These are phyloP conservation scores for Cenchrus americanus DNA, from an alignment of 176 grass and related monocot genomes.

Conservation along the genomic window DNA sequence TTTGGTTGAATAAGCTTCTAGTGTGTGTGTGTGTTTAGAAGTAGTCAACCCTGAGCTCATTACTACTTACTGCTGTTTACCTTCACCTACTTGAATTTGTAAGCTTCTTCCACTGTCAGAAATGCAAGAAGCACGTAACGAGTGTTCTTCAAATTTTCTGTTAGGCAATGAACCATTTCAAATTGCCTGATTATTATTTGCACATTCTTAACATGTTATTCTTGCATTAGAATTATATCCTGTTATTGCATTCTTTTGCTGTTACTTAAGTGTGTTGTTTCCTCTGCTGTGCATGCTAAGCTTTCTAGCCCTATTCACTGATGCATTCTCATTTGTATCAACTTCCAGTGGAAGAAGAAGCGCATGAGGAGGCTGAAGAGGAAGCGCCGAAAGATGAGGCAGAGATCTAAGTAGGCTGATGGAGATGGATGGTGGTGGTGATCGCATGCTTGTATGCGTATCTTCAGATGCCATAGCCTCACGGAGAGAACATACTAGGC, in stretches of 20 bases:
- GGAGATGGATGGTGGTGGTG: conserved; percentile 10
- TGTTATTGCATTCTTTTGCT: neutral
- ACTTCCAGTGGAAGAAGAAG: conserved; percentile 98
- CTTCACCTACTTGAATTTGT: neutral
- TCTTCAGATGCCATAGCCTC: neutral
- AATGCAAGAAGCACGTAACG: neutral
- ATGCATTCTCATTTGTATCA: neutral
- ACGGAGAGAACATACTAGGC: neutral
- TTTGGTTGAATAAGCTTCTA: neutral
- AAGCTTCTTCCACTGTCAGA: neutral
- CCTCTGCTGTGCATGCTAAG: neutral
- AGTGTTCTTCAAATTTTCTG: too few species aligned
- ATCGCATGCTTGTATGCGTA: neutral
- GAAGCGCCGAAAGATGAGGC: conserved; percentile 99
- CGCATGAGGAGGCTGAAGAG: conserved; percentile 98
- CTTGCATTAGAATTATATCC: neutral
- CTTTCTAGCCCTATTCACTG: neutral
- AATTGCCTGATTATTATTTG: neutral
- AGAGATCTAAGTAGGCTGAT: conserved; percentile 84
- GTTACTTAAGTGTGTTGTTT: neutral
- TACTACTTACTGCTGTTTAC: neutral
- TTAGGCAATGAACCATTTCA: neutral
- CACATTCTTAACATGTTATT: neutral
- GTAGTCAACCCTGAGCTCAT: too few species aligned
- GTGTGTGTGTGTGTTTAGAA: neutral